Percentiles rank a stretch among this genome's conserved stretches.
phyloP scores from a whole-genome alignment of 176 grass and related monocot genomes.

The Eleusine coracana region DNA sequence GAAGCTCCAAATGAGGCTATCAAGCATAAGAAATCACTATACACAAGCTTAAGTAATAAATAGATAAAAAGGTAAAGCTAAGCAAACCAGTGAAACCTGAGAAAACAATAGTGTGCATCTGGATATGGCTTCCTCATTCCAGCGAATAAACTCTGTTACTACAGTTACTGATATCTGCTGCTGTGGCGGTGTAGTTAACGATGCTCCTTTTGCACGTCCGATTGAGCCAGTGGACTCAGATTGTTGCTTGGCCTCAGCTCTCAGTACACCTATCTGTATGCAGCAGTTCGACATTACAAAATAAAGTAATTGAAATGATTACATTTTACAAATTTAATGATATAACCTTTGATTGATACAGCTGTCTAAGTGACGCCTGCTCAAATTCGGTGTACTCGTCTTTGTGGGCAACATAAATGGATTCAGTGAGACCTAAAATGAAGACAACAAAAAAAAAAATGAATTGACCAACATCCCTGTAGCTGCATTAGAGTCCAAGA shows the following conservation, averaged over 20 bases:
- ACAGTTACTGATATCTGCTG: constrained; percentile 97
- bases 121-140: constrained; percentile 97
- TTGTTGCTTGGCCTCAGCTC: constrained; percentile 77
- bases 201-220: constrained; percentile 77
- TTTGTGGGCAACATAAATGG: constrained; percentile 89
- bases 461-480: constrained; percentile 12
- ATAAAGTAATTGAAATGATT: constrained; percentile 14
- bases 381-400: constrained; percentile 96
- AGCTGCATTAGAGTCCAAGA: constrained; percentile 23
- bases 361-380: constrained; percentile 87
- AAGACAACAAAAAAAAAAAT: constrained; percentile 28
- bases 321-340: constrained; percentile 35
- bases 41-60: constrained; percentile 20
- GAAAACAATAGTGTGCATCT: constrained; percentile 92
- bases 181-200: constrained; percentile 61
- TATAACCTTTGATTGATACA: constrained; percentile 85
- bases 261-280: constrained; percentile 79
- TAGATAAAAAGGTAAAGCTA: constrained; percentile 1
- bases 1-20: constrained; percentile 33
- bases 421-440: constrained; percentile 82
- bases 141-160: constrained; percentile 90
- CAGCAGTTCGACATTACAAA: constrained; percentile 38
- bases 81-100: constrained; percentile 61
- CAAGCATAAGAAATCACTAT: constrained; percentile 18
- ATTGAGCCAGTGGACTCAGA: constrained; percentile 89